Conservation (phyloP, 1,284 basidiomycete genomes). For the Moniliophthora roreri region DNA sequence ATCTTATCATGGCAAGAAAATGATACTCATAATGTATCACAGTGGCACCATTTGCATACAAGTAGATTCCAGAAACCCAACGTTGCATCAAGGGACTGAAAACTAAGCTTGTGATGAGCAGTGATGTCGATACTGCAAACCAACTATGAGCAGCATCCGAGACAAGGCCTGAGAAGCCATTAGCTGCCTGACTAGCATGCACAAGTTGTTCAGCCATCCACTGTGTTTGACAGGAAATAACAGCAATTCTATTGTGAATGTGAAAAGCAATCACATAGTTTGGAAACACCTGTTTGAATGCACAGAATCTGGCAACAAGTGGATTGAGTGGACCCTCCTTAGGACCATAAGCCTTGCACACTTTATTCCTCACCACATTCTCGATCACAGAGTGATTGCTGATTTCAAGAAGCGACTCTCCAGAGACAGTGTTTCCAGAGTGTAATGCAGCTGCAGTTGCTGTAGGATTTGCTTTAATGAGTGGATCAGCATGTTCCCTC, state of each 20-base stretch:
- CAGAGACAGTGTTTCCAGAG: constrained; percentile 8
- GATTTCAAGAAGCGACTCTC: not conserved
- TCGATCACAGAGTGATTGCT: not conserved
- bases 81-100: not conserved
- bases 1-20: not conserved
- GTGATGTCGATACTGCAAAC: constrained; percentile 2
- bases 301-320: constrained; percentile 6
- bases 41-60: not conserved
- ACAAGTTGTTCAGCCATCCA: constrained; percentile 7
- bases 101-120: constrained; percentile 4
- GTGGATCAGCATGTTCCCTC: too few species aligned
- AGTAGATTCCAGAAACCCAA: not conserved
- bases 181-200: not conserved
- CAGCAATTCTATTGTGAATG: constrained; percentile 2
- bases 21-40: not conserved
- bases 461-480: not conserved
- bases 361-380: not conserved
- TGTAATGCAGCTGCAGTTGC: constrained; percentile 1
- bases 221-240: constrained; percentile 5
- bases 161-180: constrained; percentile 6
- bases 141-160: constrained; percentile 13
- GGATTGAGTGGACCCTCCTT: too few species aligned
- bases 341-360: not conserved
- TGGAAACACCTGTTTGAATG: constrained; percentile 1
- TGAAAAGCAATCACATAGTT: not conserved